Evolutionary conservation across 306 rosid genomes (phyloP).

Genomic region (Lablab purpureus): DNA sequence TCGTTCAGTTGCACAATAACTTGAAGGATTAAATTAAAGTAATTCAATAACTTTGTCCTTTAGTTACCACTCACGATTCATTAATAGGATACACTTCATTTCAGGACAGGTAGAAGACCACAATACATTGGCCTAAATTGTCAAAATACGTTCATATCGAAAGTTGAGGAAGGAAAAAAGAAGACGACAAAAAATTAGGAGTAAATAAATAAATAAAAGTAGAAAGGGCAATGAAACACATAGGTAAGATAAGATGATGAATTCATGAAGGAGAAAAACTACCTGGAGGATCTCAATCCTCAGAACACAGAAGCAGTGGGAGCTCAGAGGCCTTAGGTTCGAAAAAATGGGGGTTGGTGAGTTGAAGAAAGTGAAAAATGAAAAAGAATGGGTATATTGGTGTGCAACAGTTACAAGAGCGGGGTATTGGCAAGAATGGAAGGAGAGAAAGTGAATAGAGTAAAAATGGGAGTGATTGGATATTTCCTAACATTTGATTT

Average conservation of each 20-base stretch:
- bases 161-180: not conserved
- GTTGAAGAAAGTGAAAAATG: not conserved
- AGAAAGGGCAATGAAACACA: not conserved
- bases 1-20: not conserved
- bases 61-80: constrained; percentile 3
- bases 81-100: constrained; percentile 5
- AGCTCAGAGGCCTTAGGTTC: not conserved
- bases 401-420: not conserved
- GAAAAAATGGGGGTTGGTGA: not conserved
- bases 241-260: constrained; percentile 9
- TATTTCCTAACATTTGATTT: not conserved
- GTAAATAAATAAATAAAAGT: not conserved
- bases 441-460: not conserved
- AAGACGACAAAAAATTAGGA: not conserved
- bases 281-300: constrained; percentile 34
- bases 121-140: not conserved
- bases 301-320: constrained; percentile 5
- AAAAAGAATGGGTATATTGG: not conserved
- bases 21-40: not conserved
- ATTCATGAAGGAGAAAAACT: not conserved
- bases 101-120: not conserved
- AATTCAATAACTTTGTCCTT: constrained; percentile 21
- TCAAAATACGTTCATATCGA: not conserved
- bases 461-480: not conserved
- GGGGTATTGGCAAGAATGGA: not conserved